Base-by-base conservation (phyloP, 2,329 filamentous ascomycete genomes). In the Trichoderma arundinaceum region DNA sequence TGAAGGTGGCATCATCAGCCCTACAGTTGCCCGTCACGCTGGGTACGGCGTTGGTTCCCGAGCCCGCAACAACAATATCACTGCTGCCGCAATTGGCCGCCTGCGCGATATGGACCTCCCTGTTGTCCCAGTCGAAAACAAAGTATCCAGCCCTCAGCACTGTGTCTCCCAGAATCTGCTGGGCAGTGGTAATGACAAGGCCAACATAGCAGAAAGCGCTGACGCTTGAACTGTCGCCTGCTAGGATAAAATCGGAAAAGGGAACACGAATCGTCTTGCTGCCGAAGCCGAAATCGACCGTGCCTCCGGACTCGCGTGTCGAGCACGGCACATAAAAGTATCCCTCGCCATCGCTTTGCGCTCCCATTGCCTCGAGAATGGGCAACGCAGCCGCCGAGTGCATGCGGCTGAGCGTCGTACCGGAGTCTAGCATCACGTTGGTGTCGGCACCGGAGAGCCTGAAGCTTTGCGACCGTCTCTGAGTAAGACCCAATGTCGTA, bases 341-440 rank as follows among this genome's bases (percentile, higher is more conserved):
- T 33, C 81, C 82, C 8, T 78, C 70, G 7, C 75, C 74, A 59
- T 81, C 78, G 17, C 77, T 73, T 35, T 71, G 41, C 0, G 79
- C 82, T 9, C 77, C 75, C 38, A 86, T 79, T n/a, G 75, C 74
- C 3, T 75, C 68, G 1, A 82, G 78, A 3, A 86, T 76, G 2
- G 77, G 77, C 5, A 70, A 66, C n/a, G 82, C 81, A 7, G 83
- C 73, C 1, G 73, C 48, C 9, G 75, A 69, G 17, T 83, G 83
- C 43, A 86, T 77, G 19, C 81, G 77, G 3, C 76, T 80, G 12
- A 86, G 72, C 0, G 84, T 85, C 1, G 82, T 82, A 59, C 84
- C 84, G 2, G 81, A 83, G 74, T 87, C 84, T 59, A 86, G 77
- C 72, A 84, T 77, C 22, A 83, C 79, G 54, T 77, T 78, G 9